Percentiles rank a stretch among this genome's conserved stretches.
These are phyloP conservation scores for Lentinula guzmanii DNA, from an alignment of 768 basidiomycete species.

Conservation along the genomic window DNA sequence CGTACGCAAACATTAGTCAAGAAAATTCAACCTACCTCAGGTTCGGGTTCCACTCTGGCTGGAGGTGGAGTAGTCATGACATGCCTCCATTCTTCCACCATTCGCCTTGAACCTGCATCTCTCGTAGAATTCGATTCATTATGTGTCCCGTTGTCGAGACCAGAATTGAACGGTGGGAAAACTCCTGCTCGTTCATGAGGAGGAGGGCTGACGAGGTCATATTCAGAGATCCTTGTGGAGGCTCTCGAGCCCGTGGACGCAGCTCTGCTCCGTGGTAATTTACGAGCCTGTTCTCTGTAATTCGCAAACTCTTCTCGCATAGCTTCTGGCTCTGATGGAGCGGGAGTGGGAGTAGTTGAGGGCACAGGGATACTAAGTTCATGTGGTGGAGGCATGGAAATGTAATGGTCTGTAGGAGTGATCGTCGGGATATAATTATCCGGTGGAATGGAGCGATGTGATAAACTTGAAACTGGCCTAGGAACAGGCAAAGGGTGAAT, in stretches of 20 bases:
- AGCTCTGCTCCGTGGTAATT: neutral
- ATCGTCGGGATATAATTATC: conserved; percentile 7
- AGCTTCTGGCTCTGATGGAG: neutral
- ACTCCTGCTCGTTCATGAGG: neutral
- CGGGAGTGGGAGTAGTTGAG: neutral
- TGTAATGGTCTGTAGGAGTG: neutral
- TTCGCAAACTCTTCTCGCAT: neutral
- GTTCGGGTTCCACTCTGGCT: neutral
- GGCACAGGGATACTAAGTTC: neutral
- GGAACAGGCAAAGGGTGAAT: neutral
- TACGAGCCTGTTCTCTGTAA: neutral
- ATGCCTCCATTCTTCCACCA: conserved; percentile 4
- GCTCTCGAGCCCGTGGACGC: neutral
- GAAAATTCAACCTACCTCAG: neutral
- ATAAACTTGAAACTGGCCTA: neutral
- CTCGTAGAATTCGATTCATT: too few relatives aligned
- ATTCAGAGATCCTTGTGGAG: conserved; percentile 6
- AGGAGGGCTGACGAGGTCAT: conserved; percentile 6
- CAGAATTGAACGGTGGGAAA: neutral
- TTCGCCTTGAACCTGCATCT: neutral
- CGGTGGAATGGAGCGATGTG: conserved; percentile 2
- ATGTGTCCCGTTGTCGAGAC: neutral
- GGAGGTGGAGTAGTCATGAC: neutral
- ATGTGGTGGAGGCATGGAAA: neutral
- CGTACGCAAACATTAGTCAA: neutral